Evolutionary conservation across 495 filamentous ascomycete species (phyloP).

Genomic region (Aspergillus egyptiacus): DNA sequence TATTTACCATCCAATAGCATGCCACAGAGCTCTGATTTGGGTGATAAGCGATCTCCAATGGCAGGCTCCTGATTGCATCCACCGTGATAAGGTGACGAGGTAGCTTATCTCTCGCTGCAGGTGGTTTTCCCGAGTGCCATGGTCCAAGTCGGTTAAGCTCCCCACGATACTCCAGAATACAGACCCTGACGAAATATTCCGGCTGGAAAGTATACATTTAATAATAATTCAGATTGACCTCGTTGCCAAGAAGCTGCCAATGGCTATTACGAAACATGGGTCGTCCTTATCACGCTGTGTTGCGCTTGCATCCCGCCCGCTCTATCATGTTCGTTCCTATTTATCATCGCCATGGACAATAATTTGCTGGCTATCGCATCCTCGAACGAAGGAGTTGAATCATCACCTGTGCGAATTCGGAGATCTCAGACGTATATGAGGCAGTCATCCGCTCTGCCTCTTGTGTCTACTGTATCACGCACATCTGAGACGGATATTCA

Average conservation of each 20-base stretch:
- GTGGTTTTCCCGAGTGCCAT: no score
- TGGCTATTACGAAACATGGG: conserved; percentile 8
- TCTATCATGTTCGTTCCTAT: conserved; percentile 7
- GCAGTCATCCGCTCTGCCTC: not conserved
- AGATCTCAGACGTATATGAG: conserved; percentile 6
- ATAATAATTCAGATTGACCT: no score
- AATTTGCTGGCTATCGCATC: conserved; percentile 4
- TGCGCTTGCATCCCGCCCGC: not conserved
- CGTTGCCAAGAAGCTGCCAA: not conserved
- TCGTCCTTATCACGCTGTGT: conserved; percentile 5
- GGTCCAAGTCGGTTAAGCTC: not conserved
- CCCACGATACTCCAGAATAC: not conserved
- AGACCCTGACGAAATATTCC: not conserved
- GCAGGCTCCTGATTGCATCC: not conserved
- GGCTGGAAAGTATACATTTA: no score
- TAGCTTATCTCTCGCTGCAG: no score
- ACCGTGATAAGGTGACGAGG: not conserved
- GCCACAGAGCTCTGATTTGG: not conserved
- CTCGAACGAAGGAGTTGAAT: not conserved
- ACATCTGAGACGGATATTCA: not conserved
- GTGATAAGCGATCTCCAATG: conserved; percentile 7
- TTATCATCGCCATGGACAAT: conserved; percentile 6
- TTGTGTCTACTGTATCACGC: not conserved
- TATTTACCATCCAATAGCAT: not conserved
- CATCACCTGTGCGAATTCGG: conserved; percentile 5